Conservation (phyloP, 192 early-diverging fungal genomes). For the Spinellus fusiger region DNA sequence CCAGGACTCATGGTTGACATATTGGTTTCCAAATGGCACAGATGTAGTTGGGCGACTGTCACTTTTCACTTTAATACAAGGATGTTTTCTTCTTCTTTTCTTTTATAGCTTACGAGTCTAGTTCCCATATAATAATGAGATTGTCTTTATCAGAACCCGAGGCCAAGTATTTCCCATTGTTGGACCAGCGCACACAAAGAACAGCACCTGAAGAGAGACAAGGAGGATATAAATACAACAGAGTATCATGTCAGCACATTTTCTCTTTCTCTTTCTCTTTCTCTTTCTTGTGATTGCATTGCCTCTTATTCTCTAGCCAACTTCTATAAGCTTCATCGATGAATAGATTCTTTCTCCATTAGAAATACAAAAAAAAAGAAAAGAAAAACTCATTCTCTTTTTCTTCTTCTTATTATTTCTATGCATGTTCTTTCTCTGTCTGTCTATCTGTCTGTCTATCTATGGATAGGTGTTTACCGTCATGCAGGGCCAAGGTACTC, state of each 20-base stretch:
- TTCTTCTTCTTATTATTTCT: too few species aligned
- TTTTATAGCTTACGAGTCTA: constrained; percentile 47
- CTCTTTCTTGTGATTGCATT: too few species aligned
- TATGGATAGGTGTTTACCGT: constrained; percentile 45
- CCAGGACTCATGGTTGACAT: constrained; percentile 1
- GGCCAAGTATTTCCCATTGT: constrained; percentile 70
- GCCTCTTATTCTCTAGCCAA: too few species aligned
- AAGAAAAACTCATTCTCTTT: too few species aligned
- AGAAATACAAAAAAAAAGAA: constrained; percentile 2
- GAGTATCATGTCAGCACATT: too few species aligned
- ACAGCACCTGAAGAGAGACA: constrained; percentile 57
- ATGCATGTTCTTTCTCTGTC: too few species aligned
- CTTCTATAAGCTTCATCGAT: too few species aligned
- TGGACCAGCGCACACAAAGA: constrained; percentile 82
- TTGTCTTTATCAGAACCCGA: constrained; percentile 85
- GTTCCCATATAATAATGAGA: constrained; percentile 87
- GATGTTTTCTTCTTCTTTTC: not conserved
- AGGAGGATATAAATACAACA: not conserved
- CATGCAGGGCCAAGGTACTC: constrained; percentile 78
- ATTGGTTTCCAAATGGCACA: constrained; percentile 8
- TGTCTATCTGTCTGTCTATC: too few species aligned
- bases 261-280: too few species aligned
- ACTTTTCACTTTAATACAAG: not conserved
- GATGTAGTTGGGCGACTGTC: not conserved
- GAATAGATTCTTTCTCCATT: too few species aligned